Evolutionary conservation across 2,329 filamentous ascomycete species (phyloP).

Genomic region (Calonectria honghensis): DNA sequence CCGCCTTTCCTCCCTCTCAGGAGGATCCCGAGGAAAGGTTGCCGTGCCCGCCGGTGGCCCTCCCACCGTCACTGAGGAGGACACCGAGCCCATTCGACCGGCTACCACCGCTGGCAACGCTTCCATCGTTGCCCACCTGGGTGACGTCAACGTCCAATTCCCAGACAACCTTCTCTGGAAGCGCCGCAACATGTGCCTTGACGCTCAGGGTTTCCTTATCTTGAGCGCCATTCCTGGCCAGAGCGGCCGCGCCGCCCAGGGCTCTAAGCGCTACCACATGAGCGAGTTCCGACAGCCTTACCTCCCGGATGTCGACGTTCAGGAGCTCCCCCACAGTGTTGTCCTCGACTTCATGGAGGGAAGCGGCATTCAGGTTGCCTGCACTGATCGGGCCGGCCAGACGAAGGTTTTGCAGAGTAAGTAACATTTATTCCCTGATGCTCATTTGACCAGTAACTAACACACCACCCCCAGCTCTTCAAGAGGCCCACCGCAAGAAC

Average conservation of each 20-base stretch:
- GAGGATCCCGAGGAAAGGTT: conserved; percentile 65
- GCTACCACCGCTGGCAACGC: conserved; percentile 56
- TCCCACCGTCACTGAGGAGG: conserved; percentile 71
- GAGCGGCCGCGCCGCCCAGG: conserved; percentile 67
- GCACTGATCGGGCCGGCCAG: conserved; percentile 77
- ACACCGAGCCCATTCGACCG: conserved; percentile 55
- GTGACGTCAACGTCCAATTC: conserved; percentile 97
- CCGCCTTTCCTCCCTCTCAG: conserved; percentile 73
- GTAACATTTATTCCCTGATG: conserved; percentile 46
- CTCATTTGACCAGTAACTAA: conserved; percentile 67
- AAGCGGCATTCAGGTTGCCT: conserved; percentile 78
- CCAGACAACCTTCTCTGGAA: conserved; percentile 98
- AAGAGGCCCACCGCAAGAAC: conserved; percentile 61
- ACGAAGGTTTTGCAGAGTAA: conserved; percentile 72
- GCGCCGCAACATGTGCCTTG: conserved; percentile 89
- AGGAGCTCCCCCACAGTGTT: conserved; percentile 93
- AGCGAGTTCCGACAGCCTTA: conserved; percentile 88
- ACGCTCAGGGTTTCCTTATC: conserved; percentile 88
- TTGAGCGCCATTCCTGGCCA: conserved; percentile 78
- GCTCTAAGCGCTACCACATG: conserved; percentile 87
- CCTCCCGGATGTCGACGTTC: conserved; percentile 90
- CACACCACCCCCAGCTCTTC: conserved; percentile 54
- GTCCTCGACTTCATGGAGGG: conserved; percentile 77
- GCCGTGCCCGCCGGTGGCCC: conserved; percentile 66
- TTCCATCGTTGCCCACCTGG: conserved; percentile 80